phyloP scores from a whole-genome alignment of 768 basidiomycete genomes.

The Podaxis sp. region DNA sequence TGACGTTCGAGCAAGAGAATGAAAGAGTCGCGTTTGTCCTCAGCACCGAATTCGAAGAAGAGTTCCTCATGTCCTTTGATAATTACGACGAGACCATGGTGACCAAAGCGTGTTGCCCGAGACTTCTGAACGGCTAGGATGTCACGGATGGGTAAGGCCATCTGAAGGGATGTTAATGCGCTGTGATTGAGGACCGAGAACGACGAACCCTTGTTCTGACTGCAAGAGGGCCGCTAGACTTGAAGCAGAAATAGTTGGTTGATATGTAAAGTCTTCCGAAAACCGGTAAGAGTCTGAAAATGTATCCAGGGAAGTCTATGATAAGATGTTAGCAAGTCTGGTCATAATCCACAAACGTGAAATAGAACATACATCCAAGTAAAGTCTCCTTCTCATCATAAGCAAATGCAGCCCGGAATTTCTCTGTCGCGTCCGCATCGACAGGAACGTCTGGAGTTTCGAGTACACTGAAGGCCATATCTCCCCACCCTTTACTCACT shows the following conservation, averaged over 20 bases:
- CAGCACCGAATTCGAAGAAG: constrained; percentile 90
- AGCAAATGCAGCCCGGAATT: constrained; percentile 81
- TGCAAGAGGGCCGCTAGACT: constrained; percentile 78
- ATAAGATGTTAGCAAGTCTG: constrained; percentile 14
- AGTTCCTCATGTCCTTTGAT: constrained; percentile 97
- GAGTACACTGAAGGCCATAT: constrained; percentile 79
- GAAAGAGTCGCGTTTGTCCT: constrained; percentile 80
- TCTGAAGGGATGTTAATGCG: constrained; percentile 46
- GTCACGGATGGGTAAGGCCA: constrained; percentile 92
- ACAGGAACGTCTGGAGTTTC: constrained; percentile 66
- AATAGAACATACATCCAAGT: constrained; percentile 73
- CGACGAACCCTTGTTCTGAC: constrained; percentile 75
- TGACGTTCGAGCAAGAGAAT: constrained; percentile 73
- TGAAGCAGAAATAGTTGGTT: constrained; percentile 93
- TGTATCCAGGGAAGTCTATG: constrained; percentile 86
- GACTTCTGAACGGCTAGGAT: constrained; percentile 82
- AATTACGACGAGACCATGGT: constrained; percentile 85
- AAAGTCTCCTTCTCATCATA: constrained; percentile 86
- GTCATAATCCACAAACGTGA: not conserved
- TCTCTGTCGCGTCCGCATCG: constrained; percentile 66
- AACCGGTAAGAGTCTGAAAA: constrained; percentile 87
- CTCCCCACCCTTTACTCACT: constrained; percentile 43
- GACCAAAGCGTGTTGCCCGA: constrained; percentile 87
- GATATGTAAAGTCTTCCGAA: constrained; percentile 89
- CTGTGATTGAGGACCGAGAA: not conserved